A percentile compares a stretch with the other conserved stretches of the same genome.
phyloP scores from a whole-genome alignment of 179 eudicot species.

The Silene coronaria region DNA sequence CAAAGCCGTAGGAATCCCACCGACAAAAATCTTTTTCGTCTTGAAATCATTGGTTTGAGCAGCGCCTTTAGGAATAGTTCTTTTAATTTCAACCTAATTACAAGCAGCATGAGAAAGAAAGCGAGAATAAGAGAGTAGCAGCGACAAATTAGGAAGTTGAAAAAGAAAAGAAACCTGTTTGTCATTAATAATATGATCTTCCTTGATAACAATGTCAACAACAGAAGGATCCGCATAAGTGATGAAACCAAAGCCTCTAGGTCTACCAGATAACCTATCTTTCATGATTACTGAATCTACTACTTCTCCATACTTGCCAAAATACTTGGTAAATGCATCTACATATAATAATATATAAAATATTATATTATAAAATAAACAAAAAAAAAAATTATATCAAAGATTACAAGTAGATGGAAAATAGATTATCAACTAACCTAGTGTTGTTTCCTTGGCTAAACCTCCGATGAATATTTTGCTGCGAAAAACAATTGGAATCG shows the following conservation, averaged over 20 bases:
- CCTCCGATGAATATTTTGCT: conserved; percentile 40
- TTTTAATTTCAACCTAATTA: conserved; percentile 83
- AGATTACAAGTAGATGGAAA: background rate
- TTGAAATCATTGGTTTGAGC: conserved; percentile 69
- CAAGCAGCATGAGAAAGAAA: too few relatives aligned
- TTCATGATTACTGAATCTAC: conserved; percentile 82
- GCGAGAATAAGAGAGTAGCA: too few relatives aligned
- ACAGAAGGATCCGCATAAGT: conserved; percentile 77
- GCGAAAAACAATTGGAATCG: background rate
- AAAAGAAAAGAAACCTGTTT: too few relatives aligned
- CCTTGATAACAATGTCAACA: conserved; percentile 67
- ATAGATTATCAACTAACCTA: conserved; percentile 12
- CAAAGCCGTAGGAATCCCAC: conserved; percentile 71
- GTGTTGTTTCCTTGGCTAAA: conserved; percentile 29
- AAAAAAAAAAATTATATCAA: background rate
- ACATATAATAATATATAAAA: background rate
- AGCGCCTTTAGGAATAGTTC: conserved; percentile 84
- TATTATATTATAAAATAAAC: background rate
- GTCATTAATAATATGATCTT: conserved; percentile 65
- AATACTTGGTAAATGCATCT: conserved; percentile 72
- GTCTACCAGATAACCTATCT: conserved; percentile 62
- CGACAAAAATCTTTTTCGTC: conserved; percentile 86
- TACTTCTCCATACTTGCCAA: conserved; percentile 76
- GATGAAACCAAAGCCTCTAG: conserved; percentile 83
- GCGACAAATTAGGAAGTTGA: too few relatives aligned